These are phyloP conservation scores for Hygrocybe punicea DNA, from an alignment of 768 basidiomycete genomes.

Conservation along the genomic window DNA sequence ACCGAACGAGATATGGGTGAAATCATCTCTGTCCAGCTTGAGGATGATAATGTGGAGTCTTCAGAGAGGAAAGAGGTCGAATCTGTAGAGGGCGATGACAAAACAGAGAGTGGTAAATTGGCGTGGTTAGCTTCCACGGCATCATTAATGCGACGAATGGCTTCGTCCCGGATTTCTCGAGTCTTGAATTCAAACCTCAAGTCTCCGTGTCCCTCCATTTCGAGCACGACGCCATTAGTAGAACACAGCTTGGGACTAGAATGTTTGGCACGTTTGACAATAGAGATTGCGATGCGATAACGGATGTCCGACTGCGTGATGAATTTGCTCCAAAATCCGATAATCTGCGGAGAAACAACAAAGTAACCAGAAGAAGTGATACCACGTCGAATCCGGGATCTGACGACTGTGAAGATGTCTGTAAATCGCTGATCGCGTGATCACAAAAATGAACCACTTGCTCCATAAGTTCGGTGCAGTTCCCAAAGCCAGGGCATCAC, in stretches of 20 bases:
- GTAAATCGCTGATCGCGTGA: background rate
- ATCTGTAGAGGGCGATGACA: slow-evolving; percentile 5
- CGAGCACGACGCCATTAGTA: slow-evolving; percentile 40
- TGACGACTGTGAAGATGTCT: slow-evolving; percentile 27
- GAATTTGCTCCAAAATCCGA: slow-evolving; percentile 49
- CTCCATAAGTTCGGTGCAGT: slow-evolving; percentile 37
- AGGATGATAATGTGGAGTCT: background rate
- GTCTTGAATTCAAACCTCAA: slow-evolving; percentile 51
- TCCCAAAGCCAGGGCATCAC: slow-evolving; percentile 31
- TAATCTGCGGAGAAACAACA: slow-evolving; percentile 36
- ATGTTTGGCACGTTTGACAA: slow-evolving; percentile 39
- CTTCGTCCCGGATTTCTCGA: slow-evolving; percentile 42
- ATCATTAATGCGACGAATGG: slow-evolving; percentile 34
- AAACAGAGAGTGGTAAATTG: slow-evolving; percentile 7
- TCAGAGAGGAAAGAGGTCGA: slow-evolving; percentile 1
- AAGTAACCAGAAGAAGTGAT: slow-evolving; percentile 42
- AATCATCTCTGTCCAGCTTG: slow-evolving; percentile 39
- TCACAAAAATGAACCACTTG: slow-evolving; percentile 17
- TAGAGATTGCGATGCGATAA: slow-evolving; percentile 43
- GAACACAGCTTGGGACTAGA: slow-evolving; percentile 28
- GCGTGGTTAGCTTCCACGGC: slow-evolving; percentile 11
- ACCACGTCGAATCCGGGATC: slow-evolving; percentile 35
- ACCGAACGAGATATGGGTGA: slow-evolving; percentile 44
- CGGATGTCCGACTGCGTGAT: slow-evolving; percentile 35
- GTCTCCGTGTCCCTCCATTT: slow-evolving; percentile 45